Evolutionary conservation across 805 yeast genomes (phyloP).

Genomic region (Myxozyma kluyveri): DNA sequence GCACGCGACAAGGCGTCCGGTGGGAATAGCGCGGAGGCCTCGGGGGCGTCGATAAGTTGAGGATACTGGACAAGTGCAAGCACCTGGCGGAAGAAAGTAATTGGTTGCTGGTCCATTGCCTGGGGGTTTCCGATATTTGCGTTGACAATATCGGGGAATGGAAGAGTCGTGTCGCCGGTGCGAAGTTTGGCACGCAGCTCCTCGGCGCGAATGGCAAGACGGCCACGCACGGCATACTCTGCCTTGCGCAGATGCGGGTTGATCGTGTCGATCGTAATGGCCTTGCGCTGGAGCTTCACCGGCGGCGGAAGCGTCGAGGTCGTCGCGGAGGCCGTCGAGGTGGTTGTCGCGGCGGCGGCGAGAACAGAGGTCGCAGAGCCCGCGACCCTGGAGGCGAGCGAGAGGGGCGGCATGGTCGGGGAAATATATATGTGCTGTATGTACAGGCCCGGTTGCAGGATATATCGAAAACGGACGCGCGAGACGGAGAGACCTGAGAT

Average conservation of each 20-base stretch:
- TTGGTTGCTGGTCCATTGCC: constrained; percentile 89
- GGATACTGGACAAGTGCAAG: constrained; percentile 86
- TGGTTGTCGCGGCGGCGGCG: neutral
- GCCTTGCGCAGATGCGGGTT: constrained; percentile 78
- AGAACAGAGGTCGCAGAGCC: no score
- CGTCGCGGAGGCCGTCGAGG: neutral
- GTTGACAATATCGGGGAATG: constrained; percentile 73
- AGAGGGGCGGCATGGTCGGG: neutral
- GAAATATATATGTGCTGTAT: neutral
- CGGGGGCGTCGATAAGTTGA: constrained; percentile 47
- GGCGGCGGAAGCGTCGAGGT: constrained; percentile 3
- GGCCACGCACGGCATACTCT: constrained; percentile 94
- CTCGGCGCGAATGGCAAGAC: constrained; percentile 91
- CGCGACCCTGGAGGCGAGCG: neutral
- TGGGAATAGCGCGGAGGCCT: constrained; percentile 42
- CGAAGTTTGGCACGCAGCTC: constrained; percentile 61
- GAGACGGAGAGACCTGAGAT: no score
- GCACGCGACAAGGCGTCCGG: constrained; percentile 77
- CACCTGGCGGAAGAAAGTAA: constrained; percentile 93
- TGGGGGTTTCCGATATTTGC: constrained; percentile 99
- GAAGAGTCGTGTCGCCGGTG: constrained; percentile 59
- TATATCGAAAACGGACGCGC: no score
- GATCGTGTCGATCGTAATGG: constrained; percentile 50
- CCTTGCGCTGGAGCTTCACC: constrained; percentile 16
- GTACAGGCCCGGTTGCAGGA: neutral